Percentiles rank a stretch among this genome's conserved stretches.
phyloP scores from a whole-genome alignment of 2,329 filamentous ascomycete genomes.

The Dactylellina parvicollis region DNA sequence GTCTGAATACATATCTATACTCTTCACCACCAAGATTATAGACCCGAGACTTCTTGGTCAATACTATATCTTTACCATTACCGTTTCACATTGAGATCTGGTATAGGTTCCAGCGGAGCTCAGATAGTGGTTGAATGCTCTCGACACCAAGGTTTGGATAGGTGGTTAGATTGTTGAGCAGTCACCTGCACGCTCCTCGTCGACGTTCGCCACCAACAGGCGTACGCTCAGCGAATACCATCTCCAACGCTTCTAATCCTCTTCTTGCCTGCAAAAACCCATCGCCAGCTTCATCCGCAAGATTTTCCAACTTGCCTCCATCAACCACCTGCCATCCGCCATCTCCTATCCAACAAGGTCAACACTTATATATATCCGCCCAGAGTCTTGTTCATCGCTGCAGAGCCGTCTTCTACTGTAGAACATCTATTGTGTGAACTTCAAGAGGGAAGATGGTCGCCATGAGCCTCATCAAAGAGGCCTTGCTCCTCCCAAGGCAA shows the following conservation, averaged over 20 bases:
- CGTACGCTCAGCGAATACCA: slow-evolving; percentile 13
- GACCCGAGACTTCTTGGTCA: too few species aligned
- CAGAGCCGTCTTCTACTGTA: slow-evolving; percentile 1
- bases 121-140: too few species aligned
- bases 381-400: neutral
- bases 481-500: neutral
- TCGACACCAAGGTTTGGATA: too few species aligned
- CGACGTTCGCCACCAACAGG: slow-evolving; percentile 22
- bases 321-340: slow-evolving; percentile 1
- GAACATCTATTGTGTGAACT: neutral
- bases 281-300: slow-evolving; percentile 4
- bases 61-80: too few species aligned
- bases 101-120: too few species aligned
- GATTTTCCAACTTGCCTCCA: neutral
- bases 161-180: neutral
- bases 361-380: slow-evolving; percentile 24
- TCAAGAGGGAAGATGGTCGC: neutral
- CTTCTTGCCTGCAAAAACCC: neutral
- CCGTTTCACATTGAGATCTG: too few species aligned
- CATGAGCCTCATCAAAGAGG: slow-evolving; percentile 14
- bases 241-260: neutral
- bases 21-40: too few species aligned
- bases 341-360: slow-evolving; percentile 13
- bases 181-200: slow-evolving; percentile 6
- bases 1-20: too few species aligned